Conservation (phyloP, 2,329 filamentous ascomycete genomes). For the Beauveria pseudobassiana region DNA sequence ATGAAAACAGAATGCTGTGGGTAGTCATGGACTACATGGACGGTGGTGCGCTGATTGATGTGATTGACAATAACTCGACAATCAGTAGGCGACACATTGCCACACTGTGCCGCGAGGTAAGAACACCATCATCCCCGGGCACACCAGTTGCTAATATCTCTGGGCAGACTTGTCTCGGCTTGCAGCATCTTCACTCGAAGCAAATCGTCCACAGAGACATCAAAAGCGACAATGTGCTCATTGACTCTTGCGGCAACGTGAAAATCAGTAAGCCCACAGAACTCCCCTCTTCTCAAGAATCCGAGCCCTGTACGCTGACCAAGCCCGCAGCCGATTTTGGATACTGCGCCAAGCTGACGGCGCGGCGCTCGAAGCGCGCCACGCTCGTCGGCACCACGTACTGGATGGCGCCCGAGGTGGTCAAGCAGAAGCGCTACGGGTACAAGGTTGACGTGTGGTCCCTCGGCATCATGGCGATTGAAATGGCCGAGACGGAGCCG, state of each 20-base stretch:
- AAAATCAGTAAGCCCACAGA: constrained; percentile 73
- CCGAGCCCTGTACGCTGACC: too few relatives aligned
- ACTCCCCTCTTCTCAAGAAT: too few relatives aligned
- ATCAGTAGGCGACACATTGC: constrained; percentile 97
- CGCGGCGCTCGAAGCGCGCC: constrained; percentile 91
- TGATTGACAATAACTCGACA: constrained; percentile 93
- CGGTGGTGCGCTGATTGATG: constrained; percentile 91
- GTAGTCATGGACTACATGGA: constrained; percentile 99
- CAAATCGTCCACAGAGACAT: constrained; percentile 99
- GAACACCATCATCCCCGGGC: constrained; percentile 19
- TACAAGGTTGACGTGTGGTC: constrained; percentile 99
- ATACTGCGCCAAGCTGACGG: constrained; percentile 96
- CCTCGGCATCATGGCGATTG: constrained; percentile 97
- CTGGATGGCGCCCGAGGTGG: constrained; percentile 99
- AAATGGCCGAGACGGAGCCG: constrained; percentile 98
- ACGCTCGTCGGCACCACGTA: constrained; percentile 99
- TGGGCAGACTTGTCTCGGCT: constrained; percentile 78
- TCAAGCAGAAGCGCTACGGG: constrained; percentile 98
- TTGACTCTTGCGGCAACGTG: constrained; percentile 89
- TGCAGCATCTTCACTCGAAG: constrained; percentile 90
- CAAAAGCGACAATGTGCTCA: constrained; percentile 96
- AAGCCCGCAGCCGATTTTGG: constrained; percentile 82
- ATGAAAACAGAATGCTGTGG: constrained; percentile 94
- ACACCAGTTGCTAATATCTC: constrained; percentile 15
- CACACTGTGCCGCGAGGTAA: constrained; percentile 90